Conservation (phyloP, 148 eudicot species). For the Polygonum maritimum region DNA sequence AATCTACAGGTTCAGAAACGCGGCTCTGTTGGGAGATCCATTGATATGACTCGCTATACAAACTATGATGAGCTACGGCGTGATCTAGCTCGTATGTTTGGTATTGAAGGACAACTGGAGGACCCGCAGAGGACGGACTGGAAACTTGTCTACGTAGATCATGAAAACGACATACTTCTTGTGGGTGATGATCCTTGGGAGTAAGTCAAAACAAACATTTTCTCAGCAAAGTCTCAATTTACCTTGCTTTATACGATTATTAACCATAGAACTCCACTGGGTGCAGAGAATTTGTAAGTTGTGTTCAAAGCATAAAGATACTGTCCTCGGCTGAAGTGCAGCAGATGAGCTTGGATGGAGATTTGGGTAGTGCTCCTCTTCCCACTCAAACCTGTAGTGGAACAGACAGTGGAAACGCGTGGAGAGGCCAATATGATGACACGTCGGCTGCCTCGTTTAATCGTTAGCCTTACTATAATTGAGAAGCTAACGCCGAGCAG, state of each 20-base stretch:
- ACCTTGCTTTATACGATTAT: not conserved
- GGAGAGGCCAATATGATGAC: conserved; percentile 82
- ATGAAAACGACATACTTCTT: conserved; percentile 85
- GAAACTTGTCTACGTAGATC: conserved; percentile 97
- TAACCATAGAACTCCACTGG: not conserved
- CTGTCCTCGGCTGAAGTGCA: conserved; percentile 80
- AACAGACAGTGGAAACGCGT: conserved; percentile 79
- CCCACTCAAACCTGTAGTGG: conserved; percentile 88
- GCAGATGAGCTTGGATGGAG: conserved; percentile 96
- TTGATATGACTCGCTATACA: conserved; percentile 89
- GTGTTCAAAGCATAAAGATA: conserved; percentile 97
- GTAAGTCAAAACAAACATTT: conserved; percentile 39
- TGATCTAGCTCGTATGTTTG: conserved; percentile 97
- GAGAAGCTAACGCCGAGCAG: not conserved
- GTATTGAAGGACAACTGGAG: conserved; percentile 86
- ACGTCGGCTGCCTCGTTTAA: conserved; percentile 78
- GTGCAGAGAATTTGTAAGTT: conserved; percentile 87
- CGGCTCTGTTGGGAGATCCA: conserved; percentile 96
- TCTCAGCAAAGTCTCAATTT: not conserved
- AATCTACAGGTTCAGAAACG: conserved; percentile 80
- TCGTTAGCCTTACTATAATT: conserved; percentile 21
- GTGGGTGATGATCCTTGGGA: conserved; percentile 99
- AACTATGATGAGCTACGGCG: conserved; percentile 84
- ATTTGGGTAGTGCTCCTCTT: conserved; percentile 53
- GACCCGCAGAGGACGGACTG: conserved; percentile 87